phyloP scores from a whole-genome alignment of 2,329 filamentous ascomycete species.

The Colletotrichum salicis region DNA sequence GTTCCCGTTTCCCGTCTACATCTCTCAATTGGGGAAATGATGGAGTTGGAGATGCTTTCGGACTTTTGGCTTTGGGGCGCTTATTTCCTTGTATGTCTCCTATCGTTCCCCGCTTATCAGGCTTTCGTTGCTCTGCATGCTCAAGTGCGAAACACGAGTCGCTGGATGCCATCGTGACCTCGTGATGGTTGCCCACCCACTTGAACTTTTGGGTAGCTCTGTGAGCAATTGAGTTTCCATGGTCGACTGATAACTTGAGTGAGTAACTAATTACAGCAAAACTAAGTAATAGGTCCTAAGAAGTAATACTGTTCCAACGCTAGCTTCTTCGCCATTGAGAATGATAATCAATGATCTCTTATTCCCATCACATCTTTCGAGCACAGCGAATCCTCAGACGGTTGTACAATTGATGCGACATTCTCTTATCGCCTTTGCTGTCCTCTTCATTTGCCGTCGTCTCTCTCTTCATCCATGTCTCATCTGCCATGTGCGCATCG shows the following conservation, averaged over 20 bases:
- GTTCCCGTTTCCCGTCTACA: slow-evolving; percentile 29
- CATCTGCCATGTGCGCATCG: background rate
- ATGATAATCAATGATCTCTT: background rate
- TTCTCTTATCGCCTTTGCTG: background rate
- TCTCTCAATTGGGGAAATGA: slow-evolving; percentile 6
- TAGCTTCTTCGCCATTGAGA: background rate
- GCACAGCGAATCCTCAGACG: background rate
- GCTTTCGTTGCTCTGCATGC: slow-evolving; percentile 16
- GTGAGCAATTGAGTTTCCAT: background rate
- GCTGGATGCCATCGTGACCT: slow-evolving; percentile 14
- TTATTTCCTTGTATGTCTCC: background rate
- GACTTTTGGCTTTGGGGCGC: background rate
- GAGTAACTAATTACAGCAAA: background rate
- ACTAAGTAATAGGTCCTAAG: background rate
- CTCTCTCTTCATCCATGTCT: background rate
- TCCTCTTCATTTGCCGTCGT: background rate
- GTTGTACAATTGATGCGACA: no score
- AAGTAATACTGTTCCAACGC: background rate
- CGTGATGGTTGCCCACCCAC: background rate
- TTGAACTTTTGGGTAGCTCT: background rate
- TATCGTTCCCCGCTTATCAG: slow-evolving; percentile 28
- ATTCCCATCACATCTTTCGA: background rate
- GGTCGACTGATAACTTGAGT: background rate
- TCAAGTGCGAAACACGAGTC: slow-evolving; percentile 18
- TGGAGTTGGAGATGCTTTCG: slow-evolving; percentile 25